phyloP scores from a whole-genome alignment of 208 protist genomes.

The Acanthamoeba lenticulata region DNA sequence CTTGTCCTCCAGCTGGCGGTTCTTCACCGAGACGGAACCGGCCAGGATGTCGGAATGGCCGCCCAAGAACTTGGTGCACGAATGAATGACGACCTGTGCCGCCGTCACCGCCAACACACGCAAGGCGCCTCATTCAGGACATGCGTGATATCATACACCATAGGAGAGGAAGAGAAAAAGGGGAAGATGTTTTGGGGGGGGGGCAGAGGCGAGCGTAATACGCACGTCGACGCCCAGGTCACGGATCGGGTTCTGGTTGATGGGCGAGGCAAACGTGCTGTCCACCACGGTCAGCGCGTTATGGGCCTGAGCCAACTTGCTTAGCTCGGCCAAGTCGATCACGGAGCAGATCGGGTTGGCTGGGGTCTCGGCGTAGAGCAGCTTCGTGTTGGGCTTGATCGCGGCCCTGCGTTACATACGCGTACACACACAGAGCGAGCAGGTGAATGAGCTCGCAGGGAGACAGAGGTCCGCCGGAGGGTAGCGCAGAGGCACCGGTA shows the following conservation, averaged over 20 bases:
- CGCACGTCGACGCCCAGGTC: background rate
- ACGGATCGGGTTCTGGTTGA: constrained; percentile 5
- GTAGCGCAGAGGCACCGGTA: constrained; percentile 92
- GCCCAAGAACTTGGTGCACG: constrained; percentile 95
- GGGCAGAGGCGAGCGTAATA: background rate
- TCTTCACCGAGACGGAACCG: constrained; percentile 88
- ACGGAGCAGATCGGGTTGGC: constrained; percentile 96
- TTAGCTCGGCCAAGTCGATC: constrained; percentile 90
- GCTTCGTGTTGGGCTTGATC: constrained; percentile 78
- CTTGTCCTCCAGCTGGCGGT: constrained; percentile 84
- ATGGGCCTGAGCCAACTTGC: constrained; percentile 71
- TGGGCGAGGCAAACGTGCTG: constrained; percentile 28
- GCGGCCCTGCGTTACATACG: background rate
- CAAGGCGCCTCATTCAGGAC: background rate
- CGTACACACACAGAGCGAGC: too few relatives aligned
- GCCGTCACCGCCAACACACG: constrained; percentile 72
- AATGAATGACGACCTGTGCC: constrained; percentile 95
- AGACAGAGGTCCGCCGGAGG: constrained; percentile 88
- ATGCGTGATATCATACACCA: background rate
- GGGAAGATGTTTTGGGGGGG: background rate
- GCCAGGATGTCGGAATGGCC: constrained; percentile 95
- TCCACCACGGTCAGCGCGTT: background rate
- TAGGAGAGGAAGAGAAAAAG: too few relatives aligned
- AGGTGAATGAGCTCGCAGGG: too few relatives aligned
- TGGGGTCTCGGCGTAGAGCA: constrained; percentile 96